phyloP scores from a whole-genome alignment of 2,329 filamentous ascomycete genomes.

The Bipolaris victoriae region DNA sequence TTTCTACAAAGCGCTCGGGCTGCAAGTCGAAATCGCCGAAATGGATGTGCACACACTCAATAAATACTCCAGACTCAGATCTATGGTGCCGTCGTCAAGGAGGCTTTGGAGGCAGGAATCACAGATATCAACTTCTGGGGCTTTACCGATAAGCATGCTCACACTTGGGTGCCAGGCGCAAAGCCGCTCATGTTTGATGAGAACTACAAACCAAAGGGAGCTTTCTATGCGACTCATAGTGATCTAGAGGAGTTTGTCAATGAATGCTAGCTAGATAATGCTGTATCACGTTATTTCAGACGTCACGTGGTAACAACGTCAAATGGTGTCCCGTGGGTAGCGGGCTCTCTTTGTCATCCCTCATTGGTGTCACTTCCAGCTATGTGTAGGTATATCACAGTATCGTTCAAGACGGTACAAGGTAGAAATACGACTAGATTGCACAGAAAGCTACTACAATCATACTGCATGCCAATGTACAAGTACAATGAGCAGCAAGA shows the following conservation, averaged over 20 bases:
- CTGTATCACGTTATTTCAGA: background rate
- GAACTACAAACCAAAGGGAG: conserved; percentile 10
- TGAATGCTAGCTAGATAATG: background rate
- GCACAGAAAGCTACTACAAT: no score
- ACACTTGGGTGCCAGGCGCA: conserved; percentile 16
- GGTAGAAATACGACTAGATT: no score
- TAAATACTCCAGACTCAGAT: conserved; percentile 5
- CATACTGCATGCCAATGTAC: background rate
- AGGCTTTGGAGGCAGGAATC: conserved; percentile 13
- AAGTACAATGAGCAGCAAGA: background rate
- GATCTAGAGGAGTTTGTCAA: background rate
- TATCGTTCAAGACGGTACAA: no score
- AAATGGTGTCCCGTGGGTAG: no score
- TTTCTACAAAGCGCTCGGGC: conserved; percentile 11
- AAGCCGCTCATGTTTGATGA: conserved; percentile 18
- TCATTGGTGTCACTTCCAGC: no score
- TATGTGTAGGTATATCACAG: no score
- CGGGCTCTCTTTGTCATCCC: no score
- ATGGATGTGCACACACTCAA: conserved; percentile 16
- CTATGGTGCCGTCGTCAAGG: conserved; percentile 8
- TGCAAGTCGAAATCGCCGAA: conserved; percentile 15
- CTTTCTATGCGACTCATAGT: conserved; percentile 8
- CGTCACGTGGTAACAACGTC: background rate
- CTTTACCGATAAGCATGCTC: conserved; percentile 16
- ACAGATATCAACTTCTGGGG: conserved; percentile 19